Conservation (phyloP, 2,329 filamentous ascomycete species). For the Scopulariopsis brevicaulis region DNA sequence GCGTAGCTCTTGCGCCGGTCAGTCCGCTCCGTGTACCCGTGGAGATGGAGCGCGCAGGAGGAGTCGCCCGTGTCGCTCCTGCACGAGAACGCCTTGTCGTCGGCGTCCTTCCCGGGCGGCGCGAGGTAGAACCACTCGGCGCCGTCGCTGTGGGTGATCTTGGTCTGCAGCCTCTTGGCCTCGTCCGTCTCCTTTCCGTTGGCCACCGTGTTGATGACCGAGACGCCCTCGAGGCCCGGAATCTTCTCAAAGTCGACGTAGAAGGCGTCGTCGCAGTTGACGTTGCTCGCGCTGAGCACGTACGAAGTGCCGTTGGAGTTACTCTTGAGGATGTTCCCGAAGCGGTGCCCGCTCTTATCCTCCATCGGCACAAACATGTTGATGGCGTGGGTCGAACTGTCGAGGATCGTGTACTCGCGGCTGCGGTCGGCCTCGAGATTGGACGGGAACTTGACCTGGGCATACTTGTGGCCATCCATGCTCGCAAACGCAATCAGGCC, state of each 20-base stretch:
- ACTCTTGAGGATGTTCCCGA: slow-evolving; percentile 88
- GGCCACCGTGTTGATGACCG: slow-evolving; percentile 72
- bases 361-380: slow-evolving; percentile 88
- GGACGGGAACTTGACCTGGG: slow-evolving; percentile 72
- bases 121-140: slow-evolving; percentile 71
- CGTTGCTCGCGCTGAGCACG: slow-evolving; percentile 66
- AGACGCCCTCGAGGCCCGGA: slow-evolving; percentile 80
- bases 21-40: slow-evolving; percentile 84
- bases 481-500: slow-evolving; percentile 71
- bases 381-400: slow-evolving; percentile 87
- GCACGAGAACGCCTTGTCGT: slow-evolving; percentile 64
- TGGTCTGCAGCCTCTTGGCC: slow-evolving; percentile 73
- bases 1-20: slow-evolving; percentile 81
- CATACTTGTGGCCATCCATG: slow-evolving; percentile 73
- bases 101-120: slow-evolving; percentile 59
- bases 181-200: slow-evolving; percentile 67
- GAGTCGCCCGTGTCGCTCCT: slow-evolving; percentile 39
- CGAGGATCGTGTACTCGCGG: slow-evolving; percentile 83
- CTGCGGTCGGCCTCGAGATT: slow-evolving; percentile 66
- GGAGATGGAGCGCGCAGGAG: slow-evolving; percentile 79
- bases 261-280: slow-evolving; percentile 67
- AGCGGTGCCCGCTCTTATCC: slow-evolving; percentile 49
- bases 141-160: slow-evolving; percentile 95
- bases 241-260: slow-evolving; percentile 97
- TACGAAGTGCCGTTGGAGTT: slow-evolving; percentile 98